Evolutionary conservation across 352 stramenopile genomes (phyloP).

Genomic region (Globisporangium heterothallicum): DNA sequence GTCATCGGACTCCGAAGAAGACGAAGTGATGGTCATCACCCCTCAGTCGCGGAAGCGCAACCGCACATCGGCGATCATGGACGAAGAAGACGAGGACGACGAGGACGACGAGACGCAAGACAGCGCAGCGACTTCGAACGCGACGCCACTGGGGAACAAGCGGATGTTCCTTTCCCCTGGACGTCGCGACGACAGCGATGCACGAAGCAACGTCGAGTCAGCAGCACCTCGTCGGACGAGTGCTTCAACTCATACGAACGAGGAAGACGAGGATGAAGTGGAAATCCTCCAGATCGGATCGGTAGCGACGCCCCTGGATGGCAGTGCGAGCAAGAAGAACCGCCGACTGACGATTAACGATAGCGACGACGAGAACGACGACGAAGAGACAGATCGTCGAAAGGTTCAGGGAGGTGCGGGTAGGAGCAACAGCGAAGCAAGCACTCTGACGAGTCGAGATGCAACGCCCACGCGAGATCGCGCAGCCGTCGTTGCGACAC

Average conservation of each 20-base stretch:
- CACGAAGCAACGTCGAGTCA: not conserved
- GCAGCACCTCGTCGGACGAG: not conserved
- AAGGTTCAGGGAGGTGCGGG: slow-evolving; percentile 1
- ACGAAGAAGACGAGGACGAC: slow-evolving; percentile 50
- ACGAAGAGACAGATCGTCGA: not conserved
- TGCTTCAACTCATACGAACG: slow-evolving; percentile 12
- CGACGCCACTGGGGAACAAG: not conserved
- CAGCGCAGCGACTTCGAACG: not conserved
- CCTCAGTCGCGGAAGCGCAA: slow-evolving; percentile 59
- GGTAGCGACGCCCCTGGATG: slow-evolving; percentile 12
- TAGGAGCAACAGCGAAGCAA: slow-evolving; percentile 5
- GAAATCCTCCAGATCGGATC: slow-evolving; percentile 38
- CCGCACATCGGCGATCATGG: slow-evolving; percentile 44
- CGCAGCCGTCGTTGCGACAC: not conserved
- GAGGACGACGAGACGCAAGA: slow-evolving; percentile 3
- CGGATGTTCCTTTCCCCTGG: not conserved
- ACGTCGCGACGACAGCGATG: not conserved
- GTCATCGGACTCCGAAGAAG: slow-evolving; percentile 44
- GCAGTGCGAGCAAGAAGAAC: slow-evolving; percentile 23
- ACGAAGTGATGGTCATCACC: slow-evolving; percentile 49
- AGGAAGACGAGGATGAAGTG: slow-evolving; percentile 52
- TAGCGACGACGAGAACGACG: slow-evolving; percentile 45
- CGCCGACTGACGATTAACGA: slow-evolving; percentile 41
- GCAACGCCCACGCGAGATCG: slow-evolving; percentile 3
- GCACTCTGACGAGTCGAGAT: no score